Evolutionary conservation across 805 yeast species (phyloP).

Genomic region (baker's yeast (Saccharomyces cerevisiae)): DNA sequence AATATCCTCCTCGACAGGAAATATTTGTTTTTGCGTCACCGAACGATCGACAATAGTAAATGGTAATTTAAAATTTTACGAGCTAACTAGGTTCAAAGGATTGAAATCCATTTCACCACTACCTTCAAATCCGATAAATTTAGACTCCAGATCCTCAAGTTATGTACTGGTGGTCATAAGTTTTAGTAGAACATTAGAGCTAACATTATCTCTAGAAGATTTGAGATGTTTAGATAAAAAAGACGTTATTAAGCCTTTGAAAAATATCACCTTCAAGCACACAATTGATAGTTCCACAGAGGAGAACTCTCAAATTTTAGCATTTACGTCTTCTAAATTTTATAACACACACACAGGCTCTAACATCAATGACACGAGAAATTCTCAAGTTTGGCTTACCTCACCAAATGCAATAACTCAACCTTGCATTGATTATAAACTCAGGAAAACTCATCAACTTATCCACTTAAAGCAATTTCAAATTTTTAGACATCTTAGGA

Average conservation of each 20-base stretch:
- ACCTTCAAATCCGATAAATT: background rate
- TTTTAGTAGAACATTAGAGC: slow-evolving; percentile 14
- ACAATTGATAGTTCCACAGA: slow-evolving; percentile 18
- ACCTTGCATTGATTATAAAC: slow-evolving; percentile 3
- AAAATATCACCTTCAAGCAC: slow-evolving; percentile 11
- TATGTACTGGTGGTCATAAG: slow-evolving; percentile 17
- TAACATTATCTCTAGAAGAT: slow-evolving; percentile 10
- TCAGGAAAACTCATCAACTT: slow-evolving; percentile 7
- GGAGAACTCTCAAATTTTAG: slow-evolving; percentile 8
- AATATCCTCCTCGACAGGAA: slow-evolving; percentile 20
- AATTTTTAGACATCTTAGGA: slow-evolving; percentile 4
- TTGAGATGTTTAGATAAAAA: slow-evolving; percentile 4
- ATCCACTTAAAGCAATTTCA: slow-evolving; percentile 10
- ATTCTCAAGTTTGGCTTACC: slow-evolving; percentile 15
- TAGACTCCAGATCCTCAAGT: background rate
- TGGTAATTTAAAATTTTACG: slow-evolving; percentile 9
- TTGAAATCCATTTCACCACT: slow-evolving; percentile 13
- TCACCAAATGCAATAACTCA: slow-evolving; percentile 17
- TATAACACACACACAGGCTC: background rate
- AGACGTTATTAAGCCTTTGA: slow-evolving; percentile 7
- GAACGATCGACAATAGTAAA: slow-evolving; percentile 3
- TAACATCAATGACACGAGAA: background rate
- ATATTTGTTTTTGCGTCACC: slow-evolving; percentile 14
- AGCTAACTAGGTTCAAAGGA: slow-evolving; percentile 26
- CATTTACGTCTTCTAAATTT: slow-evolving; percentile 5